Evolutionary conservation across 805 yeast genomes (phyloP).

Genomic region (Wickerhamomyces hampshirensis): DNA sequence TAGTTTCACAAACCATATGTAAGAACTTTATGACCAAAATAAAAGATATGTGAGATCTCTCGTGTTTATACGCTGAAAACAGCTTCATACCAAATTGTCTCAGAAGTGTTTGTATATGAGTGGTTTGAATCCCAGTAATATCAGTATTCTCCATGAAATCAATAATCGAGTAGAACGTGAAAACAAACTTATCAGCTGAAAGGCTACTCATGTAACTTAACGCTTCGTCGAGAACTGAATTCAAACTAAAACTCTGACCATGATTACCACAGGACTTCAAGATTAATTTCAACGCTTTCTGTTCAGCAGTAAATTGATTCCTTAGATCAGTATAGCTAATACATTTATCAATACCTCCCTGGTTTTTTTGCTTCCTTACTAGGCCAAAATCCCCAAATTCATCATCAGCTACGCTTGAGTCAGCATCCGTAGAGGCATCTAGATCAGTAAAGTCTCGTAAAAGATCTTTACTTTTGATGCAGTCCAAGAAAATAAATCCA

Average conservation of each 20-base stretch:
- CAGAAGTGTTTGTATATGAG: conserved; percentile 7
- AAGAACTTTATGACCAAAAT: conserved; percentile 31
- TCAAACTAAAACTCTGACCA: conserved; percentile 6
- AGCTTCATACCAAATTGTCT: conserved; percentile 17
- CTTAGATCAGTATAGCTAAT: conserved; percentile 7
- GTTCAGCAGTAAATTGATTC: conserved; percentile 11
- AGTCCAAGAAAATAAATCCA: conserved; percentile 18
- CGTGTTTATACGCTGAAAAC: conserved; percentile 27
- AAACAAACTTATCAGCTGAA: conserved; percentile 6
- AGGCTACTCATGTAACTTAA: conserved; percentile 10
- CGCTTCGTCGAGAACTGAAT: conserved; percentile 11
- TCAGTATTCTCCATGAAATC: conserved; percentile 4
- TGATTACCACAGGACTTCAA: too few species aligned
- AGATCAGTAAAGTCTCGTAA: background rate
- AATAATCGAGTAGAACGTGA: conserved; percentile 12
- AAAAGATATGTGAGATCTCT: conserved; percentile 37
- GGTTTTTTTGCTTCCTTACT: conserved; percentile 15
- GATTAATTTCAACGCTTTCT: conserved; percentile 5
- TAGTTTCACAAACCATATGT: conserved; percentile 19
- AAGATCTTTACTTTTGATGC: conserved; percentile 5
- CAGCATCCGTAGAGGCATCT: background rate
- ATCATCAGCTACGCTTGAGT: background rate
- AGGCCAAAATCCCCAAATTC: conserved; percentile 22
- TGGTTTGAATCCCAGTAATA: conserved; percentile 2
- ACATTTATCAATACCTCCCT: too few species aligned